Base-by-base conservation (phyloP, 164 flowering plant genomes). In the Macadamia integrifolia region DNA sequence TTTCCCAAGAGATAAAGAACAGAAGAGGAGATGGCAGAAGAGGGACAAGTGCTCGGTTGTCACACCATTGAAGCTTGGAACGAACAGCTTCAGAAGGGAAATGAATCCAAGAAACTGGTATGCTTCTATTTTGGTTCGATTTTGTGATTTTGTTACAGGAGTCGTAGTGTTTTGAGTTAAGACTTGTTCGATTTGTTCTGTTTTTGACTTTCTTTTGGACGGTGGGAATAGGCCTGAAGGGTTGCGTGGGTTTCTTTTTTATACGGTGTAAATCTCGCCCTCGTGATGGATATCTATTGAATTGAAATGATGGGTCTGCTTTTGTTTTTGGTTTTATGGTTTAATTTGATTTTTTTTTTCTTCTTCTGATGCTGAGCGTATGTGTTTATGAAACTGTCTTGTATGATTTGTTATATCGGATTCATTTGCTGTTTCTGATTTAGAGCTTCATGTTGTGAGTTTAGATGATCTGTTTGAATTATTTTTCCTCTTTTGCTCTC, bases 31-130 rank as follows among this genome's bases (percentile, higher is more conserved):
- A 82, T 81, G 84, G 90, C 85, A 0, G 87, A 75, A 62, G 91
- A 80, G 61, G 86, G 88, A 68, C 78, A 77, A 49, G 89, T 90
- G 66, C 80, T 90, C 69, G 56, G 75, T 12, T 79, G 84, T 82
- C 90, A 87, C 84, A 74, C 78, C 32, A 72, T 83, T 11, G 81
- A 85, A 0, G 59, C 76, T 1, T 90, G 93, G 93, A 78, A 72
- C 3, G 77, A 80, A 58, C 89, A 84, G 59, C 74, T 90, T 48
- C 75, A 80, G 72, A 77, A 68, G 70, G 87, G 79, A 53, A 80
- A 71, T 11, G 82, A 71, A 0, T 73, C 82, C 50, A 74, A 80
- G 66, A 90, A 90, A 67, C 78, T 88, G 87, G 97, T 88, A 35
- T 35, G 50, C 3, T 58, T 30, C 9, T 58, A 29, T 29, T 12